Conservation (phyloP, 2,329 filamentous ascomycete genomes). For the Sclerotiophoma versabilis region DNA sequence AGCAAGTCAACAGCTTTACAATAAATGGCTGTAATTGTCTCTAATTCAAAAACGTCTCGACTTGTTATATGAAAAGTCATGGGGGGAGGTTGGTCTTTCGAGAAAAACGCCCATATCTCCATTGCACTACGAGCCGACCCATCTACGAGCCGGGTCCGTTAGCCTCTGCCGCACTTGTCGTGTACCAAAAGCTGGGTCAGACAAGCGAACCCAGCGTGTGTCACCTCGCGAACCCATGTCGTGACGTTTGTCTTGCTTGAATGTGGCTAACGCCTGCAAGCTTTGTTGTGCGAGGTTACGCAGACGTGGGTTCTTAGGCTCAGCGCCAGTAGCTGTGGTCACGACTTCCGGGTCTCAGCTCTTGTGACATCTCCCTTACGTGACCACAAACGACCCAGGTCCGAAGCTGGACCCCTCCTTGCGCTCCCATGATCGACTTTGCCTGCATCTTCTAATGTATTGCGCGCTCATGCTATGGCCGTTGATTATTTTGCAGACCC, state of each 20-base stretch:
- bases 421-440: background rate
- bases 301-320: background rate
- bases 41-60: no score
- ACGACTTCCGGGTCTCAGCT: background rate
- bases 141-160: conserved; percentile 1
- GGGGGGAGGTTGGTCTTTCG: no score
- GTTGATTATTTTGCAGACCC: conserved; percentile 23
- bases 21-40: no score
- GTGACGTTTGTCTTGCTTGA: background rate
- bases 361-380: background rate
- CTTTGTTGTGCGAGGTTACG: background rate
- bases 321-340: conserved; percentile 1
- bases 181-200: background rate
- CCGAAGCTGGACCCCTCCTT: background rate
- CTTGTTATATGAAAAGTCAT: no score
- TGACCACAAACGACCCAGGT: background rate
- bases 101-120: background rate
- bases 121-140: conserved; percentile 6
- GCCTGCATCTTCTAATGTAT: background rate
- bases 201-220: background rate
- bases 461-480: conserved; percentile 8
- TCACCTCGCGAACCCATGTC: background rate
- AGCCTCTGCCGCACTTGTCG: background rate
- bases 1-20: no score
- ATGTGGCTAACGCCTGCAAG: background rate